Evolutionary conservation across 1,284 basidiomycete genomes (phyloP).

Genomic region (Marasmius sp.): DNA sequence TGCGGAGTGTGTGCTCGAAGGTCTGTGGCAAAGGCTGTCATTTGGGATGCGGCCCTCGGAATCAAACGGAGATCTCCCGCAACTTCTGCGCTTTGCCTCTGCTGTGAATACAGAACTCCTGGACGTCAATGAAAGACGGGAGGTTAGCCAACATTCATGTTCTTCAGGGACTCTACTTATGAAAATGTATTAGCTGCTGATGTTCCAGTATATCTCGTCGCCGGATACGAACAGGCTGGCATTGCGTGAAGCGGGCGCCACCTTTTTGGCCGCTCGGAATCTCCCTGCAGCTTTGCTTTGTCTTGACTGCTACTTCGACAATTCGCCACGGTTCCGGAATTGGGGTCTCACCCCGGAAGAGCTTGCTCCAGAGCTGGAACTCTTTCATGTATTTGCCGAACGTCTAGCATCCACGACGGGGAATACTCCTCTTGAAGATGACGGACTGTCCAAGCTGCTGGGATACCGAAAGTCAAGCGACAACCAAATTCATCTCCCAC

Average conservation of each 20-base stretch:
- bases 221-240: slow-evolving; percentile 12
- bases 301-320: slow-evolving; percentile 38
- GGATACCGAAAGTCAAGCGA: slow-evolving; percentile 25
- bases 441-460: slow-evolving; percentile 29
- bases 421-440: slow-evolving; percentile 21
- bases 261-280: slow-evolving; percentile 26
- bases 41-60: slow-evolving; percentile 19
- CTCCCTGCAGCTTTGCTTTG: slow-evolving; percentile 39
- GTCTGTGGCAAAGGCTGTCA: slow-evolving; percentile 31
- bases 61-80: slow-evolving; percentile 5
- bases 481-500: slow-evolving; percentile 1
- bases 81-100: slow-evolving; percentile 25
- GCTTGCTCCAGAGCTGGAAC: slow-evolving; percentile 27
- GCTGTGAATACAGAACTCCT: slow-evolving; percentile 19
- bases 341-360: slow-evolving; percentile 20
- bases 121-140: slow-evolving; percentile 18
- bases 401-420: slow-evolving; percentile 25
- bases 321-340: too few relatives aligned
- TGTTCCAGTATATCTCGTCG: slow-evolving; percentile 41
- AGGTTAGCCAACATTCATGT: slow-evolving; percentile 23
- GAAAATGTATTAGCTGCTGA: slow-evolving; percentile 26
- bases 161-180: too few relatives aligned
- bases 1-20: slow-evolving; percentile 24
- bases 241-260: slow-evolving; percentile 27
- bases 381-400: slow-evolving; percentile 33